Evolutionary conservation across 768 basidiomycete species (phyloP), one percentile per base, ranked within the genome.

Genomic region (Trametes cingulata): DNA sequence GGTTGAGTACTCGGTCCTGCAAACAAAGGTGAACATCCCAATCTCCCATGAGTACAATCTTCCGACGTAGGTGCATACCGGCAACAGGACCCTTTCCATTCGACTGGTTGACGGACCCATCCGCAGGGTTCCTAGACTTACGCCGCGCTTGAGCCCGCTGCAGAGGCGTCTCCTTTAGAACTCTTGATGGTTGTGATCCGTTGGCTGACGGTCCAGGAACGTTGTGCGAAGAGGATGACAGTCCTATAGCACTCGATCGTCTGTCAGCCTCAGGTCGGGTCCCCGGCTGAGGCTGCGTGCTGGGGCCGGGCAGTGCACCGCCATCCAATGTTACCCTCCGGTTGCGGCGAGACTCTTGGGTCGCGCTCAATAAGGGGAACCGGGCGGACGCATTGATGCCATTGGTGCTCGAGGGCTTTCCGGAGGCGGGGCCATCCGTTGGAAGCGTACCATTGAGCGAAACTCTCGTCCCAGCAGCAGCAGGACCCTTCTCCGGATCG

Each of bases 241-340:
- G 17, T n/a, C 42, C 42, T 43, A 6, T 5, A 43, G 42, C 42
- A 19, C 19, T 43, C n/a, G 42, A 19, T 19, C 19, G 42, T 20
- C 15, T 43, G 42, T 20, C 42, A 19, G 42, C 17, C 42, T 43
- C 42, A 43, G 20, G 15, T 19, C 19, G 17, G 2, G 15, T n/a
- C 6, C 42, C 42, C 17, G 42, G 17, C 20, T 19, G 7, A 10
- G 45, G 20, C 17, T 54, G 53, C 2, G 47, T 10, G n/a, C 48
- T 33, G 12, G 8, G 13, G 19, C 9, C 22, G 2, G 25, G 27
- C 37, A 42, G 1, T 17, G 13, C 17, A 2, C 22, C 56, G 39
- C 9, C 22, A 35, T 56, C 56, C 14, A 50, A n/a, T 2, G 56
- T 57, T n/a, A 49, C 47, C 27, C 48, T 49, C 39, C 56, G 47